Evolutionary conservation across 164 flowering plant genomes (phyloP).

Genomic region (Tetracentron sinense): DNA sequence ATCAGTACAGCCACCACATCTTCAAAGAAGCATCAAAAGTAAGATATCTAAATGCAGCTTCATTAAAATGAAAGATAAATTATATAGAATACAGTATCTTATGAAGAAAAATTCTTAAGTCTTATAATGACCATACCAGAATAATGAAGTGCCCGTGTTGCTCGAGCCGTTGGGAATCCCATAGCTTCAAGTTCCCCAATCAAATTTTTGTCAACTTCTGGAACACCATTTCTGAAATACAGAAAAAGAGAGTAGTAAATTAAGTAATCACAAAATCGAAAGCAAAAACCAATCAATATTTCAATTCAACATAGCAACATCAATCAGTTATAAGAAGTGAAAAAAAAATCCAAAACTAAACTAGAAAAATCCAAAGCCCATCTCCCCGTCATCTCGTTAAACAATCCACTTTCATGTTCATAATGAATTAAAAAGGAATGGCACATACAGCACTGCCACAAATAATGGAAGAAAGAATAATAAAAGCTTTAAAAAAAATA

Average conservation of each 20-base stretch:
- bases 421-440: neutral
- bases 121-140: slow-evolving; percentile 51
- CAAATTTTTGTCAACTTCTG: slow-evolving; percentile 76
- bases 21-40: neutral
- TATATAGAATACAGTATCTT: neutral
- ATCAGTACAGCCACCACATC: neutral
- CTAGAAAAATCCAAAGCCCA: neutral
- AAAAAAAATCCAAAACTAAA: neutral
- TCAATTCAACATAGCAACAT: neutral
- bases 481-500: no score
- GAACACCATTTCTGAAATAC: slow-evolving; percentile 74
- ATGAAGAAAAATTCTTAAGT: neutral
- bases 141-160: slow-evolving; percentile 83
- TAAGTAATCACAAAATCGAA: slow-evolving; percentile 1
- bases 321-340: neutral
- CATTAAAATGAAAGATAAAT: no score
- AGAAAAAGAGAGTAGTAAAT: slow-evolving; percentile 2
- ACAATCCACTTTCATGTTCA: neutral
- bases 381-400: neutral
- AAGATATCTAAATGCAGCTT: neutral
- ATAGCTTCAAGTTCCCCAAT: slow-evolving; percentile 79
- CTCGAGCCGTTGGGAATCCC: slow-evolving; percentile 83
- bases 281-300: neutral
- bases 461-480: neutral
- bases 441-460: neutral